Evolutionary conservation across 495 filamentous ascomycete genomes (phyloP), one percentile per base, ranked within the genome.

Genomic region (Halenospora varia): DNA sequence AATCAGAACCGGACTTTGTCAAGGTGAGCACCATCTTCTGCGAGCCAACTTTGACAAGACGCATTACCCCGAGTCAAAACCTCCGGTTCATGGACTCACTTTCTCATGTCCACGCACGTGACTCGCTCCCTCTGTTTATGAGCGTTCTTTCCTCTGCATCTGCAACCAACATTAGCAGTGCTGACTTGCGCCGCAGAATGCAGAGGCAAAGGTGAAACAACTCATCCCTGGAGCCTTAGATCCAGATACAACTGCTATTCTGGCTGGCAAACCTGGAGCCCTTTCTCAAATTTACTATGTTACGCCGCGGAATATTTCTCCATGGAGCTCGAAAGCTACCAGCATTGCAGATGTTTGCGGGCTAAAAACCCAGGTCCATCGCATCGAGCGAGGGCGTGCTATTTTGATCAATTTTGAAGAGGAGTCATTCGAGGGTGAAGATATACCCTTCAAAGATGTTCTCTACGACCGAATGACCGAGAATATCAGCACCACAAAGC

Each of bases 311-410:
- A 96, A 92, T 35, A 91, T 96, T 60, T 96, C 91, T 39, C 94
- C 94, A 71, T 98, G 94, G 94, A 96, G 89, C 68, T 95, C 92
- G 49, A 90, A 96, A 66, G 94, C 93, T 39, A 96, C 93, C 39
- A 90, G 84, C 64, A 96, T 97, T 69, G 86, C 92, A 39, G 83
- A 92, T 55, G 92, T 96, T n/a, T 97, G 92, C 69, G 91, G 88
- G 19, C 72, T 96, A 46, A 79, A 82, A 57, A 75, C 83, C 20
- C 73, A 78, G 44, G 81, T 97, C 39, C 81, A 88, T 67, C 85
- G 92, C 44, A 90, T 97, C 56, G 94, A 98, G 76, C 82, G 95
- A 47, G 93, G 90, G 29, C 83, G 92, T 63, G 81, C 87, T 26
- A 69, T 91, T 59, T 80, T 79, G 65, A 62, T 96, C 60, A 70